Percentiles rank a stretch among this genome's conserved stretches.
Conservation (phyloP, 495 filamentous ascomycete genomes). For the Arthonia radiata region DNA sequence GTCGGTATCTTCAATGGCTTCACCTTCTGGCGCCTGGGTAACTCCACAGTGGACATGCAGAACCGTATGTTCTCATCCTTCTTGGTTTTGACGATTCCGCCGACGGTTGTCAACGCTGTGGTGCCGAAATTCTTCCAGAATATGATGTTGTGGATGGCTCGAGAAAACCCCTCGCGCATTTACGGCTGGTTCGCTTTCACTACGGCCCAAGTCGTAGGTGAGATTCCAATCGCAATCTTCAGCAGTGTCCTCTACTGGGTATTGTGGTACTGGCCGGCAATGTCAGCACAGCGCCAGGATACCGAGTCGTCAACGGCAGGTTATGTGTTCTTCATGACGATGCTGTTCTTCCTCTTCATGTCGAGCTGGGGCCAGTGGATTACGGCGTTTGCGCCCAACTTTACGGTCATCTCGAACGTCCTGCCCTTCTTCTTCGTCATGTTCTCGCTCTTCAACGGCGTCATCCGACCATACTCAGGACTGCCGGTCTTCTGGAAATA, state of each 20-base stretch:
- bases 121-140: conserved; percentile 67
- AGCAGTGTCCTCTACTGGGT: conserved; percentile 42
- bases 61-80: conserved; percentile 60
- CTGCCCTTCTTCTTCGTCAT: conserved; percentile 65
- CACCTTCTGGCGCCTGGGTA: conserved; percentile 55
- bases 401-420: conserved; percentile 57
- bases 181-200: conserved; percentile 70
- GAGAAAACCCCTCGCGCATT: conserved; percentile 52
- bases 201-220: conserved; percentile 48
- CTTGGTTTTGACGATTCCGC: conserved; percentile 48
- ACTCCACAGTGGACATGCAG: conserved; percentile 45
- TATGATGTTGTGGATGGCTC: conserved; percentile 46
- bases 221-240: conserved; percentile 48
- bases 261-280: conserved; percentile 57
- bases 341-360: conserved; percentile 63
- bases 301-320: conserved; percentile 36
- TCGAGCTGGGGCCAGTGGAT: conserved; percentile 68
- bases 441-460: conserved; percentile 51
- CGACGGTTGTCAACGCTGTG: conserved; percentile 49
- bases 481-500: conserved; percentile 16
- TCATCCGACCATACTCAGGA: conserved; percentile 20
- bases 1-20: conserved; percentile 57
- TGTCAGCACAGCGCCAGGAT: no score
- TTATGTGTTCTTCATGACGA: conserved; percentile 63
- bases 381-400: conserved; percentile 52